Conservation (phyloP, 2,329 filamentous ascomycete species). For the Madurella mycetomatis region DNA sequence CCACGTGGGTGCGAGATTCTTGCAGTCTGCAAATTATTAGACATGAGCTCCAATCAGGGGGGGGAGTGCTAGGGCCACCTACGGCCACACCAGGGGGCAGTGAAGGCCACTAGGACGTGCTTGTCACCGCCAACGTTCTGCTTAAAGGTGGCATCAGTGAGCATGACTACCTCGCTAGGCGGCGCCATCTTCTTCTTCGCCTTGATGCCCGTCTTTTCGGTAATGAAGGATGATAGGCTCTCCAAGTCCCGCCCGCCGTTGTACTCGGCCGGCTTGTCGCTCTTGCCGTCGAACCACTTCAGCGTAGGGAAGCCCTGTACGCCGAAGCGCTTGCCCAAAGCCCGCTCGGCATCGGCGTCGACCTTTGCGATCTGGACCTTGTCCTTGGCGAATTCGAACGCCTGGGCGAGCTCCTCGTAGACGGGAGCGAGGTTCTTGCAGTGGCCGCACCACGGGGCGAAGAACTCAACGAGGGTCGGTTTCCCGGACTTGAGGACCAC, state of each 20-base stretch:
- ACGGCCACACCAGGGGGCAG: constrained; percentile 98
- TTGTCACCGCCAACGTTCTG: constrained; percentile 76
- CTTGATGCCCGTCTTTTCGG: constrained; percentile 81
- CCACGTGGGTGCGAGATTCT: constrained; percentile 84
- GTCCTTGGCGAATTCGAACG: constrained; percentile 66
- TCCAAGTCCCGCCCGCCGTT: constrained; percentile 83
- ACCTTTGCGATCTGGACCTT: constrained; percentile 90
- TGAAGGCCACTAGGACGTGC: constrained; percentile 92
- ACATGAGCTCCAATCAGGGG: background rate
- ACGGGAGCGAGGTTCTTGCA: constrained; percentile 96
- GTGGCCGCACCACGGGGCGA: constrained; percentile 97
- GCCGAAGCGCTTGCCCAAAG: constrained; percentile 78
- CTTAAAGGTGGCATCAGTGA: constrained; percentile 77
- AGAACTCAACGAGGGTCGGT: constrained; percentile 96
- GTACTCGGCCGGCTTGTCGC: constrained; percentile 79
- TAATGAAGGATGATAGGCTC: constrained; percentile 73
- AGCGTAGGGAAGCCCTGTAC: constrained; percentile 94
- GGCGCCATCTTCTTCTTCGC: constrained; percentile 69
- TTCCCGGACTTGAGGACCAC: constrained; percentile 88
- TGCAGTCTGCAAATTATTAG: constrained; percentile 69
- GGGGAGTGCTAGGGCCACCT: constrained; percentile 47
- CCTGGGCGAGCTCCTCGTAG: constrained; percentile 81
- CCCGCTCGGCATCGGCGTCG: constrained; percentile 84
- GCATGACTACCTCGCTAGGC: constrained; percentile 70
- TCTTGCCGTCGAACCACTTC: constrained; percentile 97